Conservation (phyloP, 306 rosid genomes). For the Neltuma alba region DNA sequence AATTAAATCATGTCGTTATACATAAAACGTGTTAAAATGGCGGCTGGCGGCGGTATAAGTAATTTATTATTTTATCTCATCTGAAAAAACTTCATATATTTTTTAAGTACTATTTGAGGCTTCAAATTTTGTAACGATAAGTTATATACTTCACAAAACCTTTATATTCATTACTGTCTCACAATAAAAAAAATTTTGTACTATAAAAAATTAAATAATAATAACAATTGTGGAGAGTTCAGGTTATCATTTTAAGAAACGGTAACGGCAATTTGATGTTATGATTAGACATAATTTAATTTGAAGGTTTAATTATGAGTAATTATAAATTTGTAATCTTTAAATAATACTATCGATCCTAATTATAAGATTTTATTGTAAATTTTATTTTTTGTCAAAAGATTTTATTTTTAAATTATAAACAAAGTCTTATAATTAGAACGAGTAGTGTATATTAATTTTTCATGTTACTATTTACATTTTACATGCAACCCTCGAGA, state of each 20-base stretch:
- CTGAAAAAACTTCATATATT: not conserved
- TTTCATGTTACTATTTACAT: too few species aligned
- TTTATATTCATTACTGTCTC: too few species aligned
- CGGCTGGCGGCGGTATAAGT: not conserved
- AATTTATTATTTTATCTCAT: not conserved
- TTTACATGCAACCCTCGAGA: too few species aligned
- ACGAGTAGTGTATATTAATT: too few species aligned
- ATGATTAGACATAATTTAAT: not conserved
- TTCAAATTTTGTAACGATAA: not conserved
- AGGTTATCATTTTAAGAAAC: not conserved
- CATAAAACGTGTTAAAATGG: not conserved
- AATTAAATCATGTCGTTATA: too few species aligned
- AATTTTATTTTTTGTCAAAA: too few species aligned
- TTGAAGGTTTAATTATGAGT: not conserved
- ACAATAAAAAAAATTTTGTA: not conserved
- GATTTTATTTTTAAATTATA: too few species aligned
- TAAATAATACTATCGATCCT: too few species aligned
- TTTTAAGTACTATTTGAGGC: not conserved
- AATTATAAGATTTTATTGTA: too few species aligned
- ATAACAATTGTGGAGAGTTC: not conserved
- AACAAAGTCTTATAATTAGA: too few species aligned
- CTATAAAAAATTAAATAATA: not conserved
- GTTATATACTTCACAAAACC: too few species aligned
- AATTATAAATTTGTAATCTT: too few species aligned
- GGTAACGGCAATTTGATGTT: not conserved